Evolutionary conservation across 73 alveolate genomes (phyloP).

Genomic region (Uronychia binucleata): DNA sequence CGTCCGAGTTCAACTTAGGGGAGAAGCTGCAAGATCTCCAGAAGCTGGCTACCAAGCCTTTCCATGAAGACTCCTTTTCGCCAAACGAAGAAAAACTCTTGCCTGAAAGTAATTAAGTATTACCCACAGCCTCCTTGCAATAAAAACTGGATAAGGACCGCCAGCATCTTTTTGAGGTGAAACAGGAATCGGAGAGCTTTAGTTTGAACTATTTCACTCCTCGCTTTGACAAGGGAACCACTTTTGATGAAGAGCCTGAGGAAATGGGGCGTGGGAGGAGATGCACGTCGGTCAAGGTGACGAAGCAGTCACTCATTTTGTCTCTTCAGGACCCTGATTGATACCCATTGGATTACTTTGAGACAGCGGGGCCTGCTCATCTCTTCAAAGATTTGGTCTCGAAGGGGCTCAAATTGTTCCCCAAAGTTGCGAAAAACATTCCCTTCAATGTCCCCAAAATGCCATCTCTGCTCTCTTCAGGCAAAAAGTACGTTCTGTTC

Average conservation of each 20-base stretch:
- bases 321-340: not conserved
- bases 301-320: too few species aligned
- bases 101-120: too few species aligned
- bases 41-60: not conserved
- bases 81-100: not conserved
- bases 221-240: not conserved
- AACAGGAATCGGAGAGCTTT: not conserved
- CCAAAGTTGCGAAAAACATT: too few species aligned
- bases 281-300: not conserved
- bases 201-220: not conserved
- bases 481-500: not conserved
- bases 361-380: too few species aligned
- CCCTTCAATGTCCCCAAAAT: too few species aligned
- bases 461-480: not conserved
- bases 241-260: not conserved
- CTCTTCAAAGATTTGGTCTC: too few species aligned
- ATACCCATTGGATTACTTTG: not conserved
- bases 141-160: too few species aligned
- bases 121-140: too few species aligned
- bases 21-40: not conserved
- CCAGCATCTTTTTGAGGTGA: not conserved
- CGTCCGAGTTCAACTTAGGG: not conserved
- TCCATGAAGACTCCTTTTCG: not conserved
- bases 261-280: not conserved
- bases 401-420: too few species aligned